Evolutionary conservation across 2,329 filamentous ascomycete genomes (phyloP).

Genomic region (Emergomyces pasteurianus): DNA sequence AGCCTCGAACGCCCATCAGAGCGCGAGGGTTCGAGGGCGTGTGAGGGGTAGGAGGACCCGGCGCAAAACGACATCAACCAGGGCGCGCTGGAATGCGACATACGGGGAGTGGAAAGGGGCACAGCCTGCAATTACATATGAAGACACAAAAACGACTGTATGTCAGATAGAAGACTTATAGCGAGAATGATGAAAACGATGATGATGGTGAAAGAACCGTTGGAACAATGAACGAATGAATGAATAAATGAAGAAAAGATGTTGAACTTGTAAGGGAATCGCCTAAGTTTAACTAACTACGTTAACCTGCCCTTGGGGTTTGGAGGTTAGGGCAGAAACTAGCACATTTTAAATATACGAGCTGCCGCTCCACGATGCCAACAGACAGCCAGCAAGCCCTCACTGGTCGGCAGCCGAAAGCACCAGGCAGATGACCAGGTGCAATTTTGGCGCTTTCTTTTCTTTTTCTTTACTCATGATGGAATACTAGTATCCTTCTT

Average conservation of each 20-base stretch:
- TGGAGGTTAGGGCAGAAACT: no score
- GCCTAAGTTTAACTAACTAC: not conserved
- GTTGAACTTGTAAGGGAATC: not conserved
- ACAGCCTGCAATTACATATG: not conserved
- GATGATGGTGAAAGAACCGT: not conserved
- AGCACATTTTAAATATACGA: not conserved
- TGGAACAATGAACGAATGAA: not conserved
- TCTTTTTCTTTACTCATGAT: not conserved
- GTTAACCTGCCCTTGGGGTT: no score
- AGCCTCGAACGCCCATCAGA: constrained; percentile 1
- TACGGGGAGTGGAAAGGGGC: not conserved
- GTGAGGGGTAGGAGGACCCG: constrained; percentile 3
- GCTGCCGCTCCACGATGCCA: not conserved
- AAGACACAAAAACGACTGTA: not conserved
- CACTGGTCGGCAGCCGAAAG: not conserved
- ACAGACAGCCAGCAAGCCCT: not conserved
- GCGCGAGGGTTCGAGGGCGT: not conserved
- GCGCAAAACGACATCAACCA: not conserved
- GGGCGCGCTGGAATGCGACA: not conserved
- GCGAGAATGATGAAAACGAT: not conserved
- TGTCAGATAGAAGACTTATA: not conserved
- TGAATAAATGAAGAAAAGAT: not conserved
- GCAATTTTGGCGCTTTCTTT: not conserved
- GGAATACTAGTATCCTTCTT: not conserved
- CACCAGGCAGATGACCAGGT: constrained; percentile 3